Evolutionary conservation across 345 rosid species (phyloP).

Genomic region (Lepidium didymum): DNA sequence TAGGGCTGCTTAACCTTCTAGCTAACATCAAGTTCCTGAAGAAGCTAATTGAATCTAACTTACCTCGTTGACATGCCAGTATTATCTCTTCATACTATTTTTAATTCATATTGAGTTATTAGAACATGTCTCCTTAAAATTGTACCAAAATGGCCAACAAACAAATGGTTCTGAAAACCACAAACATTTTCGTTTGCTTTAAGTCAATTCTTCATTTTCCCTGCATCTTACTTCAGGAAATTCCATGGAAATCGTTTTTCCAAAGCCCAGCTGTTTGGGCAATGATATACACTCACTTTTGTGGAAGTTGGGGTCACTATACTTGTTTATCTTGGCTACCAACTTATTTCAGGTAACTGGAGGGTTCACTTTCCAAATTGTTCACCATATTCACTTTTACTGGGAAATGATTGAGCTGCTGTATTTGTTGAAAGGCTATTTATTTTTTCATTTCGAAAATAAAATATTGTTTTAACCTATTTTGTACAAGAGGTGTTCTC

Average conservation of each 20-base stretch:
- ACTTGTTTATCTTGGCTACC: conserved; percentile 97
- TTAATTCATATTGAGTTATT: background rate
- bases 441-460: background rate
- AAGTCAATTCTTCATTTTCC: background rate
- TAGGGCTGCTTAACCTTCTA: conserved; percentile 7
- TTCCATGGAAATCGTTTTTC: conserved; percentile 88
- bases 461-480: background rate
- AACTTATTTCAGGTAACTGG: conserved; percentile 72
- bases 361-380: background rate
- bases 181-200: background rate
- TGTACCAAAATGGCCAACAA: background rate
- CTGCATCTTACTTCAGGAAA: conserved; percentile 45
- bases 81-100: background rate
- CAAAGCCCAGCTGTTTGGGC: conserved; percentile 76
- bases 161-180: background rate
- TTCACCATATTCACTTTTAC: background rate
- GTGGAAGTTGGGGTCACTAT: conserved; percentile 98
- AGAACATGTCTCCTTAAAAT: background rate
- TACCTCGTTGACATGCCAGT: background rate
- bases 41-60: background rate
- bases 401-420: background rate
- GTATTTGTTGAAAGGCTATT: background rate
- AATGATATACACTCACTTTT: conserved; percentile 91
- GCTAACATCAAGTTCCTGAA: background rate
- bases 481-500: background rate